Evolutionary conservation across 2,329 filamentous ascomycete species (phyloP).

Genomic region (Fusarium haematococcum): DNA sequence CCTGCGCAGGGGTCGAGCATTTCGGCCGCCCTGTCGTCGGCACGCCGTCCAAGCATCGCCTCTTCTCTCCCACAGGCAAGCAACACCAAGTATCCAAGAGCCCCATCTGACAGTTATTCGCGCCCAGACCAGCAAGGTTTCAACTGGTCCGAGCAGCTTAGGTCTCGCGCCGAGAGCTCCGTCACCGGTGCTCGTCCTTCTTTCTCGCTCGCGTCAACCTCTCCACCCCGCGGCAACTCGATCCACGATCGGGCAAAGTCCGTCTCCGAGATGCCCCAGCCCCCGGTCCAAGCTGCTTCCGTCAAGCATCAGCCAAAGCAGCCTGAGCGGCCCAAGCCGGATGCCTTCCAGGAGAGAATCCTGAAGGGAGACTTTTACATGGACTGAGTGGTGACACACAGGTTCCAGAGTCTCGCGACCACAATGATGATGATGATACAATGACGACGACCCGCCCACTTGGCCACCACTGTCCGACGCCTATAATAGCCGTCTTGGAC

Average conservation of each 20-base stretch:
- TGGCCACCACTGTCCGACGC: conserved; percentile 20
- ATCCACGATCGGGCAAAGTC: conserved; percentile 77
- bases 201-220: conserved; percentile 67
- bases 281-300: conserved; percentile 63
- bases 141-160: conserved; percentile 97
- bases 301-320: conserved; percentile 52
- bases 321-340: conserved; percentile 75
- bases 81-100: conserved; percentile 66
- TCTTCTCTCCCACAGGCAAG: conserved; percentile 65
- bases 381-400: conserved; percentile 70
- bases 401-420: conserved; percentile 15
- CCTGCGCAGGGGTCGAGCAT: conserved; percentile 47
- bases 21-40: conserved; percentile 49
- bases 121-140: conserved; percentile 86
- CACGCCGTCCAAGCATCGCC: conserved; percentile 52
- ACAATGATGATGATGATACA: conserved; percentile 37
- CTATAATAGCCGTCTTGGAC: conserved; percentile 22
- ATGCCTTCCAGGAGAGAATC: conserved; percentile 96
- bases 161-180: conserved; percentile 88
- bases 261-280: conserved; percentile 71
- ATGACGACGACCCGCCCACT: conserved; percentile 25
- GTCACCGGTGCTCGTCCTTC: conserved; percentile 68
- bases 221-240: conserved; percentile 50
- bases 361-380: conserved; percentile 98
- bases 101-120: conserved; percentile 73